Evolutionary conservation across 768 basidiomycete species (phyloP), one percentile per base, ranked within the genome.

Genomic region (Stropharia rugosoannulata): DNA sequence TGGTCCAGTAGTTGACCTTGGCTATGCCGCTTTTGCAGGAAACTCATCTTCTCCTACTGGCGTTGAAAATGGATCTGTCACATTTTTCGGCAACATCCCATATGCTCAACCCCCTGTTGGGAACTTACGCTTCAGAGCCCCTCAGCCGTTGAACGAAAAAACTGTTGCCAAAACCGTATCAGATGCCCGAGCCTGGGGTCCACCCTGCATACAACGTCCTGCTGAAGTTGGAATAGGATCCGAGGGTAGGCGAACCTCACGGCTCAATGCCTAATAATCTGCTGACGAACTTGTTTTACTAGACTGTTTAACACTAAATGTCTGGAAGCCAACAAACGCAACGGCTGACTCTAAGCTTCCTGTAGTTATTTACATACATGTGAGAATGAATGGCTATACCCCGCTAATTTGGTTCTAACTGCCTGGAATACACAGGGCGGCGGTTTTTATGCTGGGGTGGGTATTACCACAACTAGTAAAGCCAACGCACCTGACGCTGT

Each of bases 241-340:
- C 8, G 79, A 80, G 67, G 78, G 76, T 73, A 46, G 16, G 64
- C 59, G 10, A 15, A 10, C 35, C 27, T 29, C 1, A 22, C n/a
- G 8, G 35, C 27, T 19, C 16, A 27, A 6, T 22, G 4, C 13
- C 36, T 45, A 16, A 42, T 5, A 8, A 42, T 18, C 39, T 11
- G 2, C 25, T 37, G 76, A 76, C 19, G 80, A 12, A n/a, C 9
- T 11, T 25, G 5, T 51, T 32, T 4, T 3, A 32, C 16, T 82
- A 65, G 83, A 85, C 57, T 85, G 82, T 62, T 67, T 86, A 49
- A 82, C 81, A 19, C 65, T 85, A 47, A 84, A 85, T 62, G 66
- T 86, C 4, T 81, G 81, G 57, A 71, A 80, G 22, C 83, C 84
- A 0, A 71, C 76, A 1, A 73, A 74, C 18, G 58, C 66, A 11